Evolutionary conservation across 73 alveolate species (phyloP), one percentile per base, ranked within the genome.

Genomic region (Symbiodinium natans): DNA sequence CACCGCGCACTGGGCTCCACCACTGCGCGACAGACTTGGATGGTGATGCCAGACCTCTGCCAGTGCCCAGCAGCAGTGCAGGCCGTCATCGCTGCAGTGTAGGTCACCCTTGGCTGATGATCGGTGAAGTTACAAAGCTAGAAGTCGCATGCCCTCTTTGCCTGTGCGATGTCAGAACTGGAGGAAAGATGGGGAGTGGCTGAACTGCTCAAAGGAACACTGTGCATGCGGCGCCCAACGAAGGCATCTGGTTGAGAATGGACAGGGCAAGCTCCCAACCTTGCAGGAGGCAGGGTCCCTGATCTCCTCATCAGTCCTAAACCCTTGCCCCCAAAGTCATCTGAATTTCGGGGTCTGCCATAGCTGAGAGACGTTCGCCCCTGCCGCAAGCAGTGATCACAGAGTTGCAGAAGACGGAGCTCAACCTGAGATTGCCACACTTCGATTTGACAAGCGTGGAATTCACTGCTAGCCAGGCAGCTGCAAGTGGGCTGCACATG

Each of bases 341-440:
- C n/a, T n/a, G n/a, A n/a, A 46, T 46, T 13, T 6, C 59, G 6
- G 59, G 59, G 59, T 13, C 6, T 46, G 59, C 59, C 59, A 9
- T 31, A 63, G 80, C 33, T 36, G 6, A 10, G 25, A 7, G 43
- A 77, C 93, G 93, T 31, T 84, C 34, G 19, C 36, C 93, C 33
- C 56, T 84, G 75, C 93, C 93, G 36, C 93, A 84, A 19, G 93
- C 93, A 15, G 80, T 42, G 36, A 84, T 84, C 80, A 84, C 75
- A 17, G 93, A 63, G 56, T 84, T 84, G 77, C 54, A 42, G 39
- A 84, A 27, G 43, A 84, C 56, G 5, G 93, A n/a, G 46, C 36
- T 84, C 10, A 80, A 80, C 93, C 93, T 84, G 33, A 9, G 80
- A 31, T 63, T 23, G 80, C 27, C 38, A n/a, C 80, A 17, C 6